Evolutionary conservation across 257 asterid species (phyloP).

Genomic region (Penstemon barbatus): DNA sequence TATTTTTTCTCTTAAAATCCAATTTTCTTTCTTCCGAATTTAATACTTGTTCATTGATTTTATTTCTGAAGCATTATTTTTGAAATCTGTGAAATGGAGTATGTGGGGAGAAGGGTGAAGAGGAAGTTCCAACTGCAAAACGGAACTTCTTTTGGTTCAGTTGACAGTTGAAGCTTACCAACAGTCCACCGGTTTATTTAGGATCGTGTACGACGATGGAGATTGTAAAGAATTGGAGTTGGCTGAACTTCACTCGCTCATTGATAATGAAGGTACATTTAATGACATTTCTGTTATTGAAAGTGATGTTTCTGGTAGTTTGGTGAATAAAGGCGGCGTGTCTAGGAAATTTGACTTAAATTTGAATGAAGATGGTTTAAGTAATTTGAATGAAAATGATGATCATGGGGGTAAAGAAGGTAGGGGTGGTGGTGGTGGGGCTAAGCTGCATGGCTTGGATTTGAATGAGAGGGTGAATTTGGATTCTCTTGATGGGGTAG

Average conservation of each 20-base stretch:
- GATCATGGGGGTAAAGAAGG: conserved; percentile 28
- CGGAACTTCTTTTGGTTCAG: conserved; percentile 50
- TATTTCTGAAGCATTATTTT: conserved; percentile 5
- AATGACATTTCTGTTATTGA: conserved; percentile 27
- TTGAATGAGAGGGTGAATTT: conserved; percentile 47
- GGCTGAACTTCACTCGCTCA: conserved; percentile 36
- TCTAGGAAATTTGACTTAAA: conserved; percentile 38
- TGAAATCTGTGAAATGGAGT: conserved; percentile 55
- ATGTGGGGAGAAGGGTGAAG: conserved; percentile 65
- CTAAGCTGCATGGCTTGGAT: conserved; percentile 49
- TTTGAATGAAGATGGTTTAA: too few relatives aligned
- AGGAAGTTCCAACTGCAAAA: conserved; percentile 44
- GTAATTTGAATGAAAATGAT: conserved; percentile 25
- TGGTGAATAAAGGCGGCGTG: conserved; percentile 29
- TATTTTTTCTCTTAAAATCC: neutral
- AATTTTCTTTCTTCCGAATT: neutral
- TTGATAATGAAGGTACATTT: conserved; percentile 32
- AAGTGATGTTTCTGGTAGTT: conserved; percentile 29
- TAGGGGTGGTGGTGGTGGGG: conserved; percentile 39
- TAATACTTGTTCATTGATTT: neutral
- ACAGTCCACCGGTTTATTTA: conserved; percentile 42
- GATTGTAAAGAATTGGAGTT: conserved; percentile 65
- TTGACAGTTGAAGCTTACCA: conserved; percentile 43
- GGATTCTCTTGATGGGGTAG: conserved; percentile 34
- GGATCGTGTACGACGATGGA: conserved; percentile 68